phyloP scores from a whole-genome alignment of 306 rosid genomes.

The Begonia fuchsioides region DNA sequence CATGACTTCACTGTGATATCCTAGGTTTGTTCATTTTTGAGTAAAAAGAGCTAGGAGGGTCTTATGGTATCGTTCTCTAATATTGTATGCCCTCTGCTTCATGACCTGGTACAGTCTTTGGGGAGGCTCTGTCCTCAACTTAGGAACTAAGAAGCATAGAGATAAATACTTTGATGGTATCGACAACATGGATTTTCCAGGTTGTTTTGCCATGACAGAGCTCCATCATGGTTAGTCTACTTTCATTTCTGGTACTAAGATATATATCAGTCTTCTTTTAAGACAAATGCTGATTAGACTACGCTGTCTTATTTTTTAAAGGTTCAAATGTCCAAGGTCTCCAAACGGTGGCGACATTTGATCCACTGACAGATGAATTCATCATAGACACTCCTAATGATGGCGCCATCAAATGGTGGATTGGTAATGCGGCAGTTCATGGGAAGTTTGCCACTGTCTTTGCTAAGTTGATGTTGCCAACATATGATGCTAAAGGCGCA shows the following conservation, averaged over 20 bases:
- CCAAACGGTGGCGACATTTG: conserved; percentile 77
- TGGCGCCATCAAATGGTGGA: conserved; percentile 99
- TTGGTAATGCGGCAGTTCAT: conserved; percentile 97
- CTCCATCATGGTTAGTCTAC: conserved; percentile 68
- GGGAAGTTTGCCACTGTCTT: conserved; percentile 92
- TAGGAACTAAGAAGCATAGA: conserved; percentile 86
- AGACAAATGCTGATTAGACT: too few relatives aligned
- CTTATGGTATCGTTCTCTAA: too few relatives aligned
- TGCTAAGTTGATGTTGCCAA: conserved; percentile 65
- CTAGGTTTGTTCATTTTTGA: too few relatives aligned
- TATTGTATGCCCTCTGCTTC: too few relatives aligned
- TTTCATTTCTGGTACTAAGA: conserved; percentile 1
- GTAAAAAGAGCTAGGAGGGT: too few relatives aligned
- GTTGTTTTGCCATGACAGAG: conserved; percentile 98
- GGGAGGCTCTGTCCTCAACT: conserved; percentile 88
- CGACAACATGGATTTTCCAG: conserved; percentile 69
- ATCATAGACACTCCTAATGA: conserved; percentile 77
- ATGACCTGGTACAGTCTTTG: conserved; percentile 38
- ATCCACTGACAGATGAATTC: conserved; percentile 71
- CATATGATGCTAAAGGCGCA: conserved; percentile 41
- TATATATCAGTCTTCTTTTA: too few relatives aligned
- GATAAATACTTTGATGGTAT: conserved; percentile 81
- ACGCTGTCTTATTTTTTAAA: conserved; percentile 11
- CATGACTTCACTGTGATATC: too few relatives aligned
- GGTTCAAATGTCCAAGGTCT: conserved; percentile 98